Evolutionary conservation across 495 filamentous ascomycete genomes (phyloP).

Genomic region (Wilcoxina mikolae): DNA sequence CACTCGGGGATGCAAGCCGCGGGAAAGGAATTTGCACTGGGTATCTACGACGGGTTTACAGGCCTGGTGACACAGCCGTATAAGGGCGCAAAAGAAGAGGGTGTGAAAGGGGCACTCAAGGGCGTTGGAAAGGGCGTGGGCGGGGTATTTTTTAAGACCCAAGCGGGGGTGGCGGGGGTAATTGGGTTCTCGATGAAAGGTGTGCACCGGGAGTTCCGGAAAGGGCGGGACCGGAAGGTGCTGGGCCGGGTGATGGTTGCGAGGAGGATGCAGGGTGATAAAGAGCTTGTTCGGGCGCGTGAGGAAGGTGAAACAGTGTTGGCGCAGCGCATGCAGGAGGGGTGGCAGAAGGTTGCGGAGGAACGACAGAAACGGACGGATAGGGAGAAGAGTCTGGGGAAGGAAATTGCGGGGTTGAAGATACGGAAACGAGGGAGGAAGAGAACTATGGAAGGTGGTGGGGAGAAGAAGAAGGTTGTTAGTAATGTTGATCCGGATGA

Average conservation of each 20-base stretch:
- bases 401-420: conserved; percentile 3
- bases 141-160: conserved; percentile 56
- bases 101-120: conserved; percentile 44
- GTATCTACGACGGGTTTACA: conserved; percentile 58
- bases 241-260: conserved; percentile 12
- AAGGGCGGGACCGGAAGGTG: conserved; percentile 30
- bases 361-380: conserved; percentile 4
- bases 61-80: conserved; percentile 54
- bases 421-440: neutral
- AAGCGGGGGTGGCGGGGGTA: conserved; percentile 48
- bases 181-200: conserved; percentile 54
- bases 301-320: conserved; percentile 13
- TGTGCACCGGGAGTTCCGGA: conserved; percentile 39
- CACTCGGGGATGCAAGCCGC: conserved; percentile 53
- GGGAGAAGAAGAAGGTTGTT: neutral
- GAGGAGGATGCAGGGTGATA: conserved; percentile 21
- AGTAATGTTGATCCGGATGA: neutral
- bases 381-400: neutral
- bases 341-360: conserved; percentile 18
- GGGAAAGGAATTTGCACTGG: conserved; percentile 50
- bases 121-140: conserved; percentile 63
- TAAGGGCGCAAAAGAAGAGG: conserved; percentile 44
- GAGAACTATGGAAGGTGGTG: neutral
- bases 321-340: conserved; percentile 12
- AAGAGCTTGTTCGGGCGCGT: conserved; percentile 27